Base-by-base conservation (phyloP, 169 alveolate species). In the Plasmodium vivax region DNA sequence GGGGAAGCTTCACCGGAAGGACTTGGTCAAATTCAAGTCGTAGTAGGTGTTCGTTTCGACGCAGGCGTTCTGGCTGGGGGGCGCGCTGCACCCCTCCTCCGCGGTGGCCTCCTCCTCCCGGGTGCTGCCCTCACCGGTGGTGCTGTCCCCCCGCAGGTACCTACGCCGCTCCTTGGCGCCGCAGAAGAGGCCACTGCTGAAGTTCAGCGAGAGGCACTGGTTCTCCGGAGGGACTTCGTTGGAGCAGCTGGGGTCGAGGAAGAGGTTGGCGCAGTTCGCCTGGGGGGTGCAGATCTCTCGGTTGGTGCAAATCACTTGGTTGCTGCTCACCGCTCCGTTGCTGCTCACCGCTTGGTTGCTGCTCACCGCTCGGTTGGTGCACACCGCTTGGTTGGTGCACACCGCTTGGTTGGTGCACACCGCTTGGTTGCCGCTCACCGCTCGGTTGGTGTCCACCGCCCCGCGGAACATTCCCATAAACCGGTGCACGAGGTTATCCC, bases 171-270 rank as follows among this genome's bases (percentile, higher is more conserved):
- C 81, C 23, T 19, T 56, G 12, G 7, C 43, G 10, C 91, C 91
- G 16, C 81, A 83, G n/a, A 83, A 83, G 14, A 83, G n/a, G 73
- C 30, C 36, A n/a, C 56, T 83, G 36, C 34, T 83, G 19, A 83
- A 41, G 54, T 83, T 19, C 23, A 83, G 54, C n/a, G 81, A 34
- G 45, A 83, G 91, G 82, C 91, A 83, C 4, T 23, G 51, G 14
- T 32, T 83, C 30, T 83, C 79, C 72, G 56, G 23, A 16, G 34
- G 2, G 27, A 80, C 41, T n/a, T 34, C 91, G n/a, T 83, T 83
- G 27, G 80, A 58, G 56, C 72, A 58, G 38, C 32, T 30, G 4
- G 77, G 80, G 3, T 58, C 74, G 58, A 27, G 36, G 41, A 34
- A 51, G 27, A 32, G 7, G 79, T 56, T 51, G 16, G 77, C 16